These are phyloP conservation scores for sorghum (Sorghum bicolor) DNA, from an alignment of 176 grass and related monocot species.

Conservation along the genomic window Sorghum_bicolor_NCBIv3 NC_012877.2:32494001-32494500, in stretches of 20 bases:
- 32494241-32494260: constrained; percentile 80
- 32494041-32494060: neutral
- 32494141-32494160: constrained; percentile 81
- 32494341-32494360: neutral
- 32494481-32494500: neutral
- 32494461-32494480: neutral
- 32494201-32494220: constrained; percentile 57
- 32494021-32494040: constrained; percentile 5
- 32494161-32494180: constrained; percentile 78
- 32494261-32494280: constrained; percentile 50
- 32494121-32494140: constrained; percentile 93
- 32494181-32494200: constrained; percentile 64
- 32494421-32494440: neutral
- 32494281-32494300: neutral
- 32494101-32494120: constrained; percentile 98
- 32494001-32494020: neutral
- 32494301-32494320: neutral
- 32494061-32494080: constrained; percentile 7
- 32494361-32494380: neutral
- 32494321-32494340: neutral
- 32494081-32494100: constrained; percentile 43
- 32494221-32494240: constrained; percentile 78
- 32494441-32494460: neutral
- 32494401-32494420: neutral
- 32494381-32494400: neutral